Percentiles rank a stretch among this genome's conserved stretches.
phyloP scores from a whole-genome alignment of 2,329 filamentous ascomycete species.

The Leptographium procerum region DNA sequence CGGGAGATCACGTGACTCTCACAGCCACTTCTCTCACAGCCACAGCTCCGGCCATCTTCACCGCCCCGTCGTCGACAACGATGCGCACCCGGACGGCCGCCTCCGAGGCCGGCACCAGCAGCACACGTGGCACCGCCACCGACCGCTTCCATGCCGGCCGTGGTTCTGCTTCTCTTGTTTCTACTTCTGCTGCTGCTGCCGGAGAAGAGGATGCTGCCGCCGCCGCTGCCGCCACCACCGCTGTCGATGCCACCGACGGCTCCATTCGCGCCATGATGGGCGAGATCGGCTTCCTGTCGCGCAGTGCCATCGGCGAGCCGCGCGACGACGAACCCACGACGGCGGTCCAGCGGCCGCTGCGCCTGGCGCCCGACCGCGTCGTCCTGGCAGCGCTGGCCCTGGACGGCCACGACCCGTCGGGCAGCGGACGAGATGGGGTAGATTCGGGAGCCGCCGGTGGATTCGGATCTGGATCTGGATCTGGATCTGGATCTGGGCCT shows the following conservation, averaged over 20 bases:
- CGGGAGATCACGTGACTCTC: too few species aligned
- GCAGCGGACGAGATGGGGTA: not conserved
- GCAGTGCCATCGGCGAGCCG: constrained; percentile 21
- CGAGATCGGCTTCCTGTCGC: constrained; percentile 19
- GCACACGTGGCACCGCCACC: not conserved
- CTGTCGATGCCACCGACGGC: not conserved
- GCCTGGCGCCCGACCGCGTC: constrained; percentile 12
- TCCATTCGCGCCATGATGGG: constrained; percentile 16
- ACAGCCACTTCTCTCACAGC: too few species aligned
- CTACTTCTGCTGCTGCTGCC: constrained; percentile 2
- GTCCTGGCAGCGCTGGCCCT: constrained; percentile 6
- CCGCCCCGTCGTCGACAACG: not conserved
- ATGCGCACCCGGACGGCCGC: not conserved
- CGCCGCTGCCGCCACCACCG: not conserved
- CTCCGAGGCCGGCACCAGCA: constrained; percentile 1
- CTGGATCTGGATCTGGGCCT: too few species aligned
- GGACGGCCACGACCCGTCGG: constrained; percentile 5
- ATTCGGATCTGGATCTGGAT: too few species aligned
- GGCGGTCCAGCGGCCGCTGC: constrained; percentile 12
- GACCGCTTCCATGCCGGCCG: too few species aligned
- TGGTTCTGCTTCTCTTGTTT: too few species aligned
- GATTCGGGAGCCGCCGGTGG: not conserved
- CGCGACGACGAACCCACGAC: constrained; percentile 9
- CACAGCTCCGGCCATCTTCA: too few species aligned
- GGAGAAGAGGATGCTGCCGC: too few species aligned